phyloP scores from a whole-genome alignment of 192 early-diverging fungal species.

The Chytriomyces sp. region DNA sequence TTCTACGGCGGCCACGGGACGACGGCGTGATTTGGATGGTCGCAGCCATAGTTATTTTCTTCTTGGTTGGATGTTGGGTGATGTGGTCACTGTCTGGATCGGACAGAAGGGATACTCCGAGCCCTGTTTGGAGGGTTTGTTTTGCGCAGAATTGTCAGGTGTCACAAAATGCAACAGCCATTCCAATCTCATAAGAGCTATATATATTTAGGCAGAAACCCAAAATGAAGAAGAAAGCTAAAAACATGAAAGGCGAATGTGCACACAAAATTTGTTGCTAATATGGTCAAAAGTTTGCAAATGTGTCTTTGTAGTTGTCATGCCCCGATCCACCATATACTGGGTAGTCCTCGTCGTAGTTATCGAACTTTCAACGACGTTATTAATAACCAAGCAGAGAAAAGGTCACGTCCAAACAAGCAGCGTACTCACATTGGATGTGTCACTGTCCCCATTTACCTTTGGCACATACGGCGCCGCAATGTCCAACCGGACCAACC shows the following conservation, averaged over 20 bases:
- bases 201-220: no score
- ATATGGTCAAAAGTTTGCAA: neutral
- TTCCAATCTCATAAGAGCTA: no score
- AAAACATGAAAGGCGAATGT: no score
- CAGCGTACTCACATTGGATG: slow-evolving; percentile 40
- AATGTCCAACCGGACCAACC: slow-evolving; percentile 67
- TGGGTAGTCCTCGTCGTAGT: slow-evolving; percentile 88
- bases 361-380: slow-evolving; percentile 82
- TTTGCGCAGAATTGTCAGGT: no score
- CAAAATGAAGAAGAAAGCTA: no score
- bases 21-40: slow-evolving; percentile 19
- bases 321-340: slow-evolving; percentile 75
- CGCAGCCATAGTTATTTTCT: slow-evolving; percentile 14
- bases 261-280: no score
- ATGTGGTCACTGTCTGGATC: no score
- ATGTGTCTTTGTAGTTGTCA: slow-evolving; percentile 60
- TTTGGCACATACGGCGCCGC: slow-evolving; percentile 86
- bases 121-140: no score
- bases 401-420: neutral
- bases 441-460: slow-evolving; percentile 81
- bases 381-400: slow-evolving; percentile 35
- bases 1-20: neutral
- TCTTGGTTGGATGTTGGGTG: neutral
- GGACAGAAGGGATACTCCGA: no score
- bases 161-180: no score